Percentiles rank a stretch among this genome's conserved stretches.
phyloP scores from a whole-genome alignment of 2,329 filamentous ascomycete species.

The Geosmithia putterillii region DNA sequence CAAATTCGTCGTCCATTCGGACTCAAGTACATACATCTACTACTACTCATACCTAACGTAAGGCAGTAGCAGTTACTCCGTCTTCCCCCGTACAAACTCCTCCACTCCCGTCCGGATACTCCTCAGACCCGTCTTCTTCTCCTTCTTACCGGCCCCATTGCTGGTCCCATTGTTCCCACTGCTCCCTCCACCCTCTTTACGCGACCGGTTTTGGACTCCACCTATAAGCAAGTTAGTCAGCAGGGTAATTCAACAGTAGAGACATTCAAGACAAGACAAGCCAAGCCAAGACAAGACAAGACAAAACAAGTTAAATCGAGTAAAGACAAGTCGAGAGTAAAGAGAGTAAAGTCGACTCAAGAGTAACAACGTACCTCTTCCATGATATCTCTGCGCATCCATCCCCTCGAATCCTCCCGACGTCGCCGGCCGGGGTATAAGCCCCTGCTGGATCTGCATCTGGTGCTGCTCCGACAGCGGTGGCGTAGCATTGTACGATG shows the following conservation, averaged over 20 bases:
- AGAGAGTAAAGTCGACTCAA: conserved; percentile 1
- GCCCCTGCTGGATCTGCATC: background rate
- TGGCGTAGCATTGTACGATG: conserved; percentile 29
- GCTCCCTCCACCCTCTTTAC: conserved; percentile 22
- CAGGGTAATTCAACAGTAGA: background rate
- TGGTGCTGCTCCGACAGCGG: conserved; percentile 19
- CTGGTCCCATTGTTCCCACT: conserved; percentile 11
- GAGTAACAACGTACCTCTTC: conserved; percentile 8
- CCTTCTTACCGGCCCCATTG: conserved; percentile 18
- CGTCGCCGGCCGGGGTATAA: conserved; percentile 4
- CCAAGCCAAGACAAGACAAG: too few species aligned
- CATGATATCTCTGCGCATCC: background rate
- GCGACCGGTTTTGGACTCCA: conserved; percentile 32
- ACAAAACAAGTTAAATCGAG: background rate
- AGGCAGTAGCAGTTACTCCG: too few species aligned
- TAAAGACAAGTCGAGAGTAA: background rate
- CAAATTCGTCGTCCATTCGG: too few species aligned
- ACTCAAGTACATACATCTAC: too few species aligned
- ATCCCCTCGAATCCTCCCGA: background rate
- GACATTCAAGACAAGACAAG: too few species aligned
- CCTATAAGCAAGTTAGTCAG: conserved; percentile 15
- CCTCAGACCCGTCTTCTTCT: conserved; percentile 22
- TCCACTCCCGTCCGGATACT: conserved; percentile 17
- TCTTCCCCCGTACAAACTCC: conserved; percentile 3
- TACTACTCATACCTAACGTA: too few species aligned